Percentiles rank a stretch among this genome's conserved stretches.
These are phyloP conservation scores for Chytriomyces confervae DNA, from an alignment of 192 early-diverging fungal genomes.

Conservation along the genomic window DNA sequence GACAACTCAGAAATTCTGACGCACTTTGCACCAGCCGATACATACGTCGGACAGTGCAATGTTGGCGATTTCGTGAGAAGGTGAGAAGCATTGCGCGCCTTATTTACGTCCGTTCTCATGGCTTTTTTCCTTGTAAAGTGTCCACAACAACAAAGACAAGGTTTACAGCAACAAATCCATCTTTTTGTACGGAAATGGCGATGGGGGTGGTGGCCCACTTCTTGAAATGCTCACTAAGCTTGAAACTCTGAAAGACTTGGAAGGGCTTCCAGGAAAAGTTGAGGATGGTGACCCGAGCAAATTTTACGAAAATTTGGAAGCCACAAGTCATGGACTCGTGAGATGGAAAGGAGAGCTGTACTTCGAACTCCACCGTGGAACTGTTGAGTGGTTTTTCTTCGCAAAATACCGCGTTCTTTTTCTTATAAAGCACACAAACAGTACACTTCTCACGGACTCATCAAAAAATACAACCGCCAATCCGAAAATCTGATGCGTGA, in stretches of 20 bases:
- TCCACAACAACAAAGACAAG: slow-evolving; percentile 88
- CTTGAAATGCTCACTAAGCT: slow-evolving; percentile 86
- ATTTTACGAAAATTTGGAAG: slow-evolving; percentile 86
- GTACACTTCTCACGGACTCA: slow-evolving; percentile 89
- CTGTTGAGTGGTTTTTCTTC: slow-evolving; percentile 47
- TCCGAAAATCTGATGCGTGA: slow-evolving; percentile 85
- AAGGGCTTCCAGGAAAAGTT: slow-evolving; percentile 79
- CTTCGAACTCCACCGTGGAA: slow-evolving; percentile 98
- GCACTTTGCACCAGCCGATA: slow-evolving; percentile 92
- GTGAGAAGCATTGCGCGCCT: background rate
- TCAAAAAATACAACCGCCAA: slow-evolving; percentile 86
- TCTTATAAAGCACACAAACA: slow-evolving; percentile 4
- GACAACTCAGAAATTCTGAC: slow-evolving; percentile 85
- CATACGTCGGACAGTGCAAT: slow-evolving; percentile 71
- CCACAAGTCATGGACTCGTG: slow-evolving; percentile 69
- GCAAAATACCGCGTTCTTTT: background rate
- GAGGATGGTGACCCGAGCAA: slow-evolving; percentile 75
- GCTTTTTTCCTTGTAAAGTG: slow-evolving; percentile 42
- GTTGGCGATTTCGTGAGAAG: slow-evolving; percentile 61
- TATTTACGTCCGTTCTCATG: background rate
- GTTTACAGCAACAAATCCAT: slow-evolving; percentile 85
- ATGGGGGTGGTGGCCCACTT: slow-evolving; percentile 91
- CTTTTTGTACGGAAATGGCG: slow-evolving; percentile 93
- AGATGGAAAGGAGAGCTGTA: slow-evolving; percentile 94
- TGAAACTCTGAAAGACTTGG: slow-evolving; percentile 71